Conservation (phyloP, 1,284 basidiomycete species). For the Leccinum pallidistipes region DNA sequence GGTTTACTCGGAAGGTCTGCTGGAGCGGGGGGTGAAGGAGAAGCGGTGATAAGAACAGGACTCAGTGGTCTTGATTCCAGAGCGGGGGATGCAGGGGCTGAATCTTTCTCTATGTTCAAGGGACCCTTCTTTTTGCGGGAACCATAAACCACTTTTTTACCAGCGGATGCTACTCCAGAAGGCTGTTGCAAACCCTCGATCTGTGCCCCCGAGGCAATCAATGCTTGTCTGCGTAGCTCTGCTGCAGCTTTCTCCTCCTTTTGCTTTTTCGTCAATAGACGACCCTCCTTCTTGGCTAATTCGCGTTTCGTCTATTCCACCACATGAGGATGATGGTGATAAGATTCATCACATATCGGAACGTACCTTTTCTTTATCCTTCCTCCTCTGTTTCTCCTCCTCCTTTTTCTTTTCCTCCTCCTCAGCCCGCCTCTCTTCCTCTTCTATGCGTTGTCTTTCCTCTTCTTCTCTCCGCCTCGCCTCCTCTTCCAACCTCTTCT, state of each 20-base stretch:
- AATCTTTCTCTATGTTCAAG: conserved; percentile 41
- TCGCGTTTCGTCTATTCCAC: conserved; percentile 73
- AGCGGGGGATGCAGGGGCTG: conserved; percentile 44
- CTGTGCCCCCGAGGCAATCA: conserved; percentile 86
- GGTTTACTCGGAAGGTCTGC: conserved; percentile 21
- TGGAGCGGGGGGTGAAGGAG: conserved; percentile 28
- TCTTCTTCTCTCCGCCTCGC: conserved; percentile 67
- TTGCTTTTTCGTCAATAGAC: conserved; percentile 92
- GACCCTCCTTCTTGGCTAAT: conserved; percentile 86
- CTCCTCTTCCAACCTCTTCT: conserved; percentile 85
- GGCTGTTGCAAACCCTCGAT: conserved; percentile 82
- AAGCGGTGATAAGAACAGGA: conserved; percentile 39
- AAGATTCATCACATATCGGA: conserved; percentile 4
- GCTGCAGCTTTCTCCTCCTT: conserved; percentile 93
- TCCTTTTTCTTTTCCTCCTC: conserved; percentile 78
- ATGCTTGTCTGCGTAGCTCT: conserved; percentile 88
- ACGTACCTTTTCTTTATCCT: conserved; percentile 87
- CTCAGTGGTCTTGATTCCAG: conserved; percentile 55
- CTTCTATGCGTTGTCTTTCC: conserved; percentile 75
- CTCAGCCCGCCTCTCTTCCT: conserved; percentile 75
- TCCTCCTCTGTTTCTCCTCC: conserved; percentile 83
- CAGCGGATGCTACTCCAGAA: conserved; percentile 44
- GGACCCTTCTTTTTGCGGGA: conserved; percentile 81
- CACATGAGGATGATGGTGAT: conserved; percentile 5
- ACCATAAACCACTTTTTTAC: conserved; percentile 79